Evolutionary conservation across 2,329 filamentous ascomycete genomes (phyloP).

Genomic region (Fusarium xyrophilum): DNA sequence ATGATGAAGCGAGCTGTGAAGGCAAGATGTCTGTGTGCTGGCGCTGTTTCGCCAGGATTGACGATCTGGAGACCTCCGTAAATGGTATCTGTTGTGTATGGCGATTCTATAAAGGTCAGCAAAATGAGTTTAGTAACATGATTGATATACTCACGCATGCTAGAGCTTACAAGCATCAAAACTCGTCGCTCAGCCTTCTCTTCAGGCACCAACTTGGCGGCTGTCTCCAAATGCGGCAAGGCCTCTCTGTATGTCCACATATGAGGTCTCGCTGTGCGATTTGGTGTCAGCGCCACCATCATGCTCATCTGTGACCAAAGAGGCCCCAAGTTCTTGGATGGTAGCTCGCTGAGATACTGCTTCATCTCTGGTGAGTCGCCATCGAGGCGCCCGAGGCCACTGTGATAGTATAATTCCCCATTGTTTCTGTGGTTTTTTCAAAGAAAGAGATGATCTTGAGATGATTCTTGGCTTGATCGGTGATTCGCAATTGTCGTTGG

Average conservation of each 20-base stretch:
- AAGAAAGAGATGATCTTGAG: accelerated
- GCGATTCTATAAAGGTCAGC: slow-evolving; percentile 49
- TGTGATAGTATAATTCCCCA: slow-evolving; percentile 22
- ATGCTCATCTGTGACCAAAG: slow-evolving; percentile 58
- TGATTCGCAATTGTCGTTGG: neutral
- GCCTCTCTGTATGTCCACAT: slow-evolving; percentile 50
- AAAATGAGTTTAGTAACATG: accelerated
- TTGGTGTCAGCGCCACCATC: slow-evolving; percentile 56
- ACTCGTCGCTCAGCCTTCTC: slow-evolving; percentile 53
- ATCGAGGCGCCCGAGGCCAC: neutral
- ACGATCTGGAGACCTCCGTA: slow-evolving; percentile 65
- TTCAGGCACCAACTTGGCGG: slow-evolving; percentile 48
- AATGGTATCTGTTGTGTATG: slow-evolving; percentile 57
- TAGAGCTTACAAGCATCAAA: slow-evolving; percentile 54
- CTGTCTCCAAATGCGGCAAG: slow-evolving; percentile 46
- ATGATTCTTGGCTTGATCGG: accelerated
- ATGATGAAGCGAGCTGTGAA: slow-evolving; percentile 66
- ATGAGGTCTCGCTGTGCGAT: slow-evolving; percentile 51
- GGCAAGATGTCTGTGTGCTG: slow-evolving; percentile 62
- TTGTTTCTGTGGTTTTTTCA: neutral
- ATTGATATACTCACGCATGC: slow-evolving; percentile 50
- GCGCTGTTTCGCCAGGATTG: slow-evolving; percentile 62
- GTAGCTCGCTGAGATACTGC: slow-evolving; percentile 42
- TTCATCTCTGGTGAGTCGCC: slow-evolving; percentile 39
- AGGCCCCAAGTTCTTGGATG: slow-evolving; percentile 47